Evolutionary conservation across 768 basidiomycete species (phyloP).

Genomic region (Auriculariales sp.): DNA sequence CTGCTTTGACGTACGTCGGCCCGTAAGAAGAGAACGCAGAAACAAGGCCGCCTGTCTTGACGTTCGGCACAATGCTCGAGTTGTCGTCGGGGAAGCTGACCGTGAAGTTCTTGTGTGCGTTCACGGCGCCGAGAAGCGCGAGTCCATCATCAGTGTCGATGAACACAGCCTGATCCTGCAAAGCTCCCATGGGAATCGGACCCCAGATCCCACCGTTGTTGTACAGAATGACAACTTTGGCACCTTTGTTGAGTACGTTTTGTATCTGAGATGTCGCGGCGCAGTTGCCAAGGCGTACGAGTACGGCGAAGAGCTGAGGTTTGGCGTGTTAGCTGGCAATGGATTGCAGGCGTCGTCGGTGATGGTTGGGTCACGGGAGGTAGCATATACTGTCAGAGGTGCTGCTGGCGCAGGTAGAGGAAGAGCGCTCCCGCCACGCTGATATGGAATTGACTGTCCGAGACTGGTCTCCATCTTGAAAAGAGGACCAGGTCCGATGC

Average conservation of each 20-base stretch:
- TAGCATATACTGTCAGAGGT: slow-evolving; percentile 18
- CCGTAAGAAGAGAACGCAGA: slow-evolving; percentile 16
- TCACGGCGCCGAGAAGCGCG: slow-evolving; percentile 33
- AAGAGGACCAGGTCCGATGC: too few relatives aligned
- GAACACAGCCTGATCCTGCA: slow-evolving; percentile 23
- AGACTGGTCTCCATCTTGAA: too few relatives aligned
- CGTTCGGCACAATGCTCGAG: slow-evolving; percentile 14
- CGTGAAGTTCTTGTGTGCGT: slow-evolving; percentile 17
- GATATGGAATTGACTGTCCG: too few relatives aligned
- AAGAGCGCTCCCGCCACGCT: too few relatives aligned
- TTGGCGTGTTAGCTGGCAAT: slow-evolving; percentile 13
- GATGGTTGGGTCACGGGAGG: slow-evolving; percentile 14
- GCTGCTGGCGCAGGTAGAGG: too few relatives aligned
- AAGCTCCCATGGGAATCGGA: slow-evolving; percentile 28
- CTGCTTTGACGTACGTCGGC: slow-evolving; percentile 30
- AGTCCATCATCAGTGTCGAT: slow-evolving; percentile 45
- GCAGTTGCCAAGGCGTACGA: slow-evolving; percentile 21
- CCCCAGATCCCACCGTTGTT: slow-evolving; percentile 37
- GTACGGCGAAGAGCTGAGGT: slow-evolving; percentile 17
- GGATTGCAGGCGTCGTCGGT: slow-evolving; percentile 17
- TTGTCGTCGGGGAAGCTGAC: slow-evolving; percentile 3
- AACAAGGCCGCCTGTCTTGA: slow-evolving; percentile 12
- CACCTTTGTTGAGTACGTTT: slow-evolving; percentile 41
- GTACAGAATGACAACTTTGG: slow-evolving; percentile 14
- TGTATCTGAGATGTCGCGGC: slow-evolving; percentile 23